These are phyloP conservation scores for Didymella arachidicola DNA, from an alignment of 2,329 filamentous ascomycete genomes.

Conservation along the genomic window DNA sequence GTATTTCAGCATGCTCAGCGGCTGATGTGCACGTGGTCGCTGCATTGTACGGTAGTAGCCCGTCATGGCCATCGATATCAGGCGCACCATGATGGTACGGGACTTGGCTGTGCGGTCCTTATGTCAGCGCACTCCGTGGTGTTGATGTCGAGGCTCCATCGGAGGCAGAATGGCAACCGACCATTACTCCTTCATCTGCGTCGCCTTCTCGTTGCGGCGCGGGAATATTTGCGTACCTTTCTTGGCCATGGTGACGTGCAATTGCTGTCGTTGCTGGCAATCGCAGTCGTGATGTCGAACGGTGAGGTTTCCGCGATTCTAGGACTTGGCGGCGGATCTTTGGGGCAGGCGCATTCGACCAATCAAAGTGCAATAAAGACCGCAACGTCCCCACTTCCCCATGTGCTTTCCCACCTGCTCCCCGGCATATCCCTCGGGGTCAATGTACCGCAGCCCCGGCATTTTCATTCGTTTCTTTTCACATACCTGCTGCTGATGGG, in stretches of 20 bases:
- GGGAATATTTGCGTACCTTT: constrained; percentile 38
- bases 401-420: background rate
- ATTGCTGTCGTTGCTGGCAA: constrained; percentile 23
- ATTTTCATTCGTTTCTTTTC: background rate
- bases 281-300: constrained; percentile 20
- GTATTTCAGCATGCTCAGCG: constrained; percentile 98
- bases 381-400: constrained; percentile 7
- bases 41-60: constrained; percentile 95
- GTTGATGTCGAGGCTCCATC: background rate
- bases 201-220: background rate
- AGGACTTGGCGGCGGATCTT: constrained; percentile 30
- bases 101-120: constrained; percentile 73
- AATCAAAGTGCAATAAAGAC: constrained; percentile 30
- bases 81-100: constrained; percentile 89
- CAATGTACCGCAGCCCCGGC: background rate
- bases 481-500: background rate
- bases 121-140: constrained; percentile 28
- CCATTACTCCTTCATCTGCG: background rate
- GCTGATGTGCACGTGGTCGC: constrained; percentile 79
- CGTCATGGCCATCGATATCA: constrained; percentile 98
- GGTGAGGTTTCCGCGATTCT: constrained; percentile 33
- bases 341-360: constrained; percentile 16
- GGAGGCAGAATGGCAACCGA: background rate
- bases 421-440: background rate
- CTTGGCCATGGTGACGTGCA: constrained; percentile 43